A percentile compares a stretch with the other conserved stretches of the same genome.
Conservation (phyloP, 1,139 yeast species). For the Suhomyces bokatorum region DNA sequence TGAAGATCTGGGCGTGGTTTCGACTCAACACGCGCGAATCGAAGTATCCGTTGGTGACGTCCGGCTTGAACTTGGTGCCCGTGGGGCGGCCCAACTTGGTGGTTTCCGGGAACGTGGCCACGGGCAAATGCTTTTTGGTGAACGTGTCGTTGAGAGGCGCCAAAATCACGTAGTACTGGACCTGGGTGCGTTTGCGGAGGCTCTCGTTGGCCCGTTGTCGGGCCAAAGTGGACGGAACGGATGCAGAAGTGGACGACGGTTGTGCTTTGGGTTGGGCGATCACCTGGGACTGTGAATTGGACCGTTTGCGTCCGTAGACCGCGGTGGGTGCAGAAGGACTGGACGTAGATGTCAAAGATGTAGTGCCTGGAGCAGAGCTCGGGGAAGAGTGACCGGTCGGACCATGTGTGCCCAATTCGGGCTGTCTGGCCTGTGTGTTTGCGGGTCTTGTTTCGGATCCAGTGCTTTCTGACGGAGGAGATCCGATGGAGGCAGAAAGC, state of each 20-base stretch:
- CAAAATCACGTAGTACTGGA: conserved; percentile 61
- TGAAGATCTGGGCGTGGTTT: conserved; percentile 88
- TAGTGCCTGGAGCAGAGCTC: neutral
- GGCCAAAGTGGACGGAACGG: conserved; percentile 13
- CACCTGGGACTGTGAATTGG: conserved; percentile 44
- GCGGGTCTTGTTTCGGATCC: neutral
- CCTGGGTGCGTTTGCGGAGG: conserved; percentile 33
- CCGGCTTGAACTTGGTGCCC: conserved; percentile 71
- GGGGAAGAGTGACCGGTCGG: neutral
- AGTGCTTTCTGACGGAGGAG: neutral
- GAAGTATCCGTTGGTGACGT: conserved; percentile 84
- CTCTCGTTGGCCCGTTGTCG: conserved; percentile 15
- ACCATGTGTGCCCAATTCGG: neutral
- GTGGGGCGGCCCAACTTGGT: conserved; percentile 86
- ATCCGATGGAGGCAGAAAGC: conserved; percentile 1
- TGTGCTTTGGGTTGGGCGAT: conserved; percentile 16
- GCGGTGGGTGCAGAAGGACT: neutral
- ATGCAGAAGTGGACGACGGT: conserved; percentile 10
- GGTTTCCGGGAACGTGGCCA: conserved; percentile 82
- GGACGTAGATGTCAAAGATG: neutral
- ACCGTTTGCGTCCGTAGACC: conserved; percentile 29
- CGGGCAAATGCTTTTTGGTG: conserved; percentile 71
- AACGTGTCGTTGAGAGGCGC: conserved; percentile 80
- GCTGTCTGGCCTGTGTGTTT: neutral
- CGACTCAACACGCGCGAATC: conserved; percentile 92